A percentile compares a stretch with the other conserved stretches of the same genome.
phyloP scores from a whole-genome alignment of 805 yeast species.

The Yamadazyma laniorum region DNA sequence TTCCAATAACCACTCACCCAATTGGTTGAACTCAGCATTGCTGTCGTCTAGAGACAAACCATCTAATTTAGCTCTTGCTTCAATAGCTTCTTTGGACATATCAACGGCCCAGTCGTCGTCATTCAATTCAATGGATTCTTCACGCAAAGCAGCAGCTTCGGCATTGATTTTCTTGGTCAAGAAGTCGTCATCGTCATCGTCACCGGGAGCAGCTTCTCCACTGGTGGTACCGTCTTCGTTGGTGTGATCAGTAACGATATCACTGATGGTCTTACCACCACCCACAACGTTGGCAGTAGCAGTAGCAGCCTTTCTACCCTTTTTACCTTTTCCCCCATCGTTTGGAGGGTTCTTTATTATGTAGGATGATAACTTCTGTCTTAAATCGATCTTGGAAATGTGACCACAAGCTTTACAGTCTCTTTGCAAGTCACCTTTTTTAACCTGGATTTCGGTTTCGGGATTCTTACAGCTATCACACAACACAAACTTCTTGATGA shows the following conservation, averaged over 20 bases:
- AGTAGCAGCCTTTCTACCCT: conserved; percentile 78
- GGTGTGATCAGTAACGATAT: conserved; percentile 56
- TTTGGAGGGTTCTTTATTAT: conserved; percentile 88
- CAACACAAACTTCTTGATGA: conserved; percentile 86
- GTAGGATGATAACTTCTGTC: conserved; percentile 83
- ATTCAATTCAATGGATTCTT: conserved; percentile 56
- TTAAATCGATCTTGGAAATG: conserved; percentile 76
- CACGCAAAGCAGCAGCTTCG: conserved; percentile 65
- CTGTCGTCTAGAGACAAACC: conserved; percentile 51
- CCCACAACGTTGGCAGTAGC: conserved; percentile 88
- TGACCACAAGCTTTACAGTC: conserved; percentile 99
- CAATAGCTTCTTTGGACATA: conserved; percentile 93
- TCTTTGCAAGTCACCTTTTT: conserved; percentile 71
- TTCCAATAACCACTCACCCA: conserved; percentile 83
- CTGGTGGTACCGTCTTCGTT: conserved; percentile 27
- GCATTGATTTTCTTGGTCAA: conserved; percentile 78
- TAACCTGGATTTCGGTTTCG: conserved; percentile 86
- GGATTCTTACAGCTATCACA: conserved; percentile 97
- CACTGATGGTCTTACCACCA: conserved; percentile 79
- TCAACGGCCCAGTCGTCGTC: conserved; percentile 98
- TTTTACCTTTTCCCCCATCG: conserved; percentile 48
- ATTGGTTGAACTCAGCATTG: conserved; percentile 58
- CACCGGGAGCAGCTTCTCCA: conserved; percentile 37
- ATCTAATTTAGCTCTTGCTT: conserved; percentile 84
- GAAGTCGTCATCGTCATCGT: conserved; percentile 66